phyloP scores from a whole-genome alignment of 768 basidiomycete genomes.

The Leucocoprinus sp. region DNA sequence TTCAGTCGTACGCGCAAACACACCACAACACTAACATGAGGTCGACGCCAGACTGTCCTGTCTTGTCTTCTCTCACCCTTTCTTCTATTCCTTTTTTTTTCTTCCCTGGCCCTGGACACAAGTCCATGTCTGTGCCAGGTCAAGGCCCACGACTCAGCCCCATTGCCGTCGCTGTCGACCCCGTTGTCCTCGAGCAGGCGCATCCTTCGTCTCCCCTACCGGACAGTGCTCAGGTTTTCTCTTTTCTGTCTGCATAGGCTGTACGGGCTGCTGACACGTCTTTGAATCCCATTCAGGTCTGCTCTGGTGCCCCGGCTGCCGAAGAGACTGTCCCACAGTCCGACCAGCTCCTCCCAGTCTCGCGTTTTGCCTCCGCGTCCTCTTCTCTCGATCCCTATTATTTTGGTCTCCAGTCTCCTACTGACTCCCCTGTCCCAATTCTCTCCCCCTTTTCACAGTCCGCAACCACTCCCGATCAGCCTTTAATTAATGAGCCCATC shows the following conservation, averaged over 20 bases:
- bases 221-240: constrained; percentile 25
- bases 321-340: constrained; percentile 28
- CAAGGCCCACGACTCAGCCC: constrained; percentile 3
- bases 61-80: constrained; percentile 14
- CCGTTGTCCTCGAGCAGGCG: background rate
- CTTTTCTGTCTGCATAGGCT: constrained; percentile 14
- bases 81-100: constrained; percentile 19
- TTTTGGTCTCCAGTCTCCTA: constrained; percentile 64
- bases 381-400: constrained; percentile 88
- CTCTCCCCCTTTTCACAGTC: constrained; percentile 33
- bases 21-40: constrained; percentile 30
- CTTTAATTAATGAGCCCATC: constrained; percentile 40
- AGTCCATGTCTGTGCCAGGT: constrained; percentile 7
- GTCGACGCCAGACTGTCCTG: constrained; percentile 21
- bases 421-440: constrained; percentile 56
- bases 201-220: background rate
- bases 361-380: constrained; percentile 66
- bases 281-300: background rate
- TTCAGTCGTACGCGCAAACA: constrained; percentile 25
- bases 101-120: constrained; percentile 11
- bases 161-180: constrained; percentile 24
- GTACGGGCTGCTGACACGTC: background rate
- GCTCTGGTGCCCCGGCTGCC: constrained; percentile 7
- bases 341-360: constrained; percentile 39
- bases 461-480: constrained; percentile 57